These are phyloP conservation scores for Suillus paluster DNA, from an alignment of 768 basidiomycete species.

Conservation along the genomic window DNA sequence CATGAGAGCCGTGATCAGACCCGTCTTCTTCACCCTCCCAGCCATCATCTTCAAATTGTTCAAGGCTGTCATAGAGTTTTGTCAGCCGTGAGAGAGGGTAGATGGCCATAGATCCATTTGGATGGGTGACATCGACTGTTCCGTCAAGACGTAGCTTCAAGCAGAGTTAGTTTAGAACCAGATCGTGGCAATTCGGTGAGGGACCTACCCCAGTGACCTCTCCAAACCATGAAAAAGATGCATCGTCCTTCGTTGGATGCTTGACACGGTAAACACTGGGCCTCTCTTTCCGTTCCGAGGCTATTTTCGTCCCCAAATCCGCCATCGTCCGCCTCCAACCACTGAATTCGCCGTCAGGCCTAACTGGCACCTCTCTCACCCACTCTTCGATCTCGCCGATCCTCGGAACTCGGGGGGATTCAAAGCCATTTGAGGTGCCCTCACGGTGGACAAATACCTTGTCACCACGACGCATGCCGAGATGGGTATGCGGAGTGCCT, in stretches of 20 bases:
- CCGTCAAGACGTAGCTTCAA: constrained; percentile 75
- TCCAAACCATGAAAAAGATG: constrained; percentile 76
- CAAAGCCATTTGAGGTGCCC: constrained; percentile 73
- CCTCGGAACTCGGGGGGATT: constrained; percentile 71
- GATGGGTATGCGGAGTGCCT: constrained; percentile 51
- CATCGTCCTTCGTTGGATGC: constrained; percentile 44
- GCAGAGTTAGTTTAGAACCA: constrained; percentile 13
- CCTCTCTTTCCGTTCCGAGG: constrained; percentile 47
- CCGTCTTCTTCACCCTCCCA: constrained; percentile 54
- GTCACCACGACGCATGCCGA: constrained; percentile 85
- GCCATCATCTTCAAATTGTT: constrained; percentile 74
- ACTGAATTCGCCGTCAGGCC: constrained; percentile 52
- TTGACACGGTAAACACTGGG: constrained; percentile 47
- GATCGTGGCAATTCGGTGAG: constrained; percentile 12
- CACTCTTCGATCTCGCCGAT: constrained; percentile 86
- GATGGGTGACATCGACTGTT: constrained; percentile 71
- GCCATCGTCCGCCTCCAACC: constrained; percentile 79
- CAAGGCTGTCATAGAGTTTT: constrained; percentile 78
- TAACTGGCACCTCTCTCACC: constrained; percentile 64
- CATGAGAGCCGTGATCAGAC: constrained; percentile 40
- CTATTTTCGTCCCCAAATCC: constrained; percentile 64
- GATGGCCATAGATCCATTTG: constrained; percentile 50
- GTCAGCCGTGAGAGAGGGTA: constrained; percentile 74
- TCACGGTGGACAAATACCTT: constrained; percentile 79
- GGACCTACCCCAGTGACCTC: constrained; percentile 75